Evolutionary conservation across 2,329 filamentous ascomycete species (phyloP).

Genomic region (Hymenoscyphus infarciens): DNA sequence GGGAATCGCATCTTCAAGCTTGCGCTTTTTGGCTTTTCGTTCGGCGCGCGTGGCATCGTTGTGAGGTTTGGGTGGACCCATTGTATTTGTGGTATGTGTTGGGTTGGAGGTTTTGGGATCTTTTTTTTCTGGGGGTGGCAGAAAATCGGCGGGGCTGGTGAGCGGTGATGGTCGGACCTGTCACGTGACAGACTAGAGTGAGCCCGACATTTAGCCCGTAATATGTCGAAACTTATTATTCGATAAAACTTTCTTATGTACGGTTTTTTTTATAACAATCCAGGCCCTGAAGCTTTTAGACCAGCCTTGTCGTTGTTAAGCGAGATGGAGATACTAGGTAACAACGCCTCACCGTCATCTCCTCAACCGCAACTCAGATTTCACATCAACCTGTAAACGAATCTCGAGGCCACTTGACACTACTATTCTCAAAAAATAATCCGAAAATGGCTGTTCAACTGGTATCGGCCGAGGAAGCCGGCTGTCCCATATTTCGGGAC

Average conservation of each 20-base stretch:
- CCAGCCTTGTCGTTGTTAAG: too few relatives aligned
- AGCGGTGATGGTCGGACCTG: too few relatives aligned
- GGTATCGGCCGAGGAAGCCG: background rate
- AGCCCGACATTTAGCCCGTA: too few relatives aligned
- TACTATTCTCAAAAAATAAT: background rate
- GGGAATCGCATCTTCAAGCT: slow-evolving; percentile 35
- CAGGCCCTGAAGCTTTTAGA: background rate
- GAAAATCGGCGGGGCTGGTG: background rate
- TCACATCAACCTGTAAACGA: background rate
- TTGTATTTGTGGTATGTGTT: slow-evolving; percentile 10
- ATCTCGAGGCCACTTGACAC: background rate
- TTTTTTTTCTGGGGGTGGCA: background rate
- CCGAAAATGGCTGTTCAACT: background rate
- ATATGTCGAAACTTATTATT: background rate
- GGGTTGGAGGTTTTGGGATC: background rate
- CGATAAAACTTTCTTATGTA: background rate
- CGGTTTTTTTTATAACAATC: too few relatives aligned
- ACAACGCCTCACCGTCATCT: background rate
- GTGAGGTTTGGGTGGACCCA: slow-evolving; percentile 27
- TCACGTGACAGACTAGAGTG: too few relatives aligned
- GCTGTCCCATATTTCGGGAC: background rate
- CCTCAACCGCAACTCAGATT: background rate
- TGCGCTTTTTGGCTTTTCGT: slow-evolving; percentile 36
- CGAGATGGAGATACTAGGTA: background rate
- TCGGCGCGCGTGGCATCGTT: slow-evolving; percentile 32